A percentile compares a stretch with the other conserved stretches of the same genome.
Evolutionary conservation across 2,329 filamentous ascomycete species (phyloP).

Genomic region (Beauveria australis): DNA sequence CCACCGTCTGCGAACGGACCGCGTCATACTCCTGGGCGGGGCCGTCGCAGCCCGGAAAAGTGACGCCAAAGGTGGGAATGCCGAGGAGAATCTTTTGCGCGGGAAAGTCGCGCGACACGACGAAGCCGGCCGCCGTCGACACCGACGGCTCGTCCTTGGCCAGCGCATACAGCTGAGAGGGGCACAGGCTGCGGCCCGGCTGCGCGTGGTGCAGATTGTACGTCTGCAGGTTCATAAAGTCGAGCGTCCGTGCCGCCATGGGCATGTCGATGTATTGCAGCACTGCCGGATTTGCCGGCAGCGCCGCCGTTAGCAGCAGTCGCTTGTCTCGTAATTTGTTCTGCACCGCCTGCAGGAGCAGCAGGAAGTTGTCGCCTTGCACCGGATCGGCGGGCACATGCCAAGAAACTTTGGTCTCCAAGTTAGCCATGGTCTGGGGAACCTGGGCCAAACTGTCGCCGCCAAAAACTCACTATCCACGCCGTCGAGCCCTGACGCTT

Average conservation of each 20-base stretch:
- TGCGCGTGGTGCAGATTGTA: constrained; percentile 74
- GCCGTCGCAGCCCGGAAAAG: constrained; percentile 58
- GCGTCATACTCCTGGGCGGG: constrained; percentile 54
- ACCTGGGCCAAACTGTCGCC: background rate
- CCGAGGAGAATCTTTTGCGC: constrained; percentile 66
- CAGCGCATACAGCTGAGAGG: constrained; percentile 63
- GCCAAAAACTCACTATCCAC: constrained; percentile 58
- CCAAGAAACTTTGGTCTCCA: constrained; percentile 58
- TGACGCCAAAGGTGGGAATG: constrained; percentile 67
- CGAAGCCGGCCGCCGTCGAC: constrained; percentile 57
- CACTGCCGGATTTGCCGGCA: constrained; percentile 59
- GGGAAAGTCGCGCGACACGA: constrained; percentile 58
- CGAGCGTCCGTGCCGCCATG: constrained; percentile 55
- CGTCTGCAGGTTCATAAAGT: constrained; percentile 70
- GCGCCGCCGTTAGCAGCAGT: constrained; percentile 63
- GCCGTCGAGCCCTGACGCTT: constrained; percentile 52
- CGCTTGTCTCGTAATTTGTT: constrained; percentile 58
- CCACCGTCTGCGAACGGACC: constrained; percentile 57
- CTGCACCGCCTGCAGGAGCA: constrained; percentile 58
- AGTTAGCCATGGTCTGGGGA: too few relatives aligned
- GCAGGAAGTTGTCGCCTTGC: constrained; percentile 63
- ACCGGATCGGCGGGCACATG: constrained; percentile 60
- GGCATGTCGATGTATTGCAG: constrained; percentile 62
- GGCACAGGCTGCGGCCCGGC: constrained; percentile 61
- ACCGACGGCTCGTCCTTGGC: constrained; percentile 54